Evolutionary conservation across 2,329 filamentous ascomycete species (phyloP), one percentile per base, ranked within the genome.

Genomic region (Thelonectria discophora): DNA sequence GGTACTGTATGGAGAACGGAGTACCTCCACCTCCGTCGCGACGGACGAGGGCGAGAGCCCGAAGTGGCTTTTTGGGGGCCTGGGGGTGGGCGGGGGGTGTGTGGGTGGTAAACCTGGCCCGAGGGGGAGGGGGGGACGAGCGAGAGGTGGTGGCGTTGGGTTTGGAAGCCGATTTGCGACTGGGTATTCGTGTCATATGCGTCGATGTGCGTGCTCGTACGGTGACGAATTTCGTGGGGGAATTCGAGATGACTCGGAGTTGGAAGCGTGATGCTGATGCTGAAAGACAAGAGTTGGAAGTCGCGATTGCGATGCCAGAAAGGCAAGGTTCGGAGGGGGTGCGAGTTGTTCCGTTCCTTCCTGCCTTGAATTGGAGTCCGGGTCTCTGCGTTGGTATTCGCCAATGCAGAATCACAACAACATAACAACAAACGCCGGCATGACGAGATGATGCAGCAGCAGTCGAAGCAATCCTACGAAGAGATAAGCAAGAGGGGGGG

Each of bases 221-320:
- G 69, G 69, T 71, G 69, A 71, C 69, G 69, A 70, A 68, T 63
- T 69, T 71, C 69, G 69, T 71, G 69, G 69, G 66, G 69, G 63
- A 65, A 39, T 46, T 55, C 17, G 18, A 42, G 9, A 42, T 4
- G 39, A 42, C 9, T 9, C 6, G 15, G 39, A 37, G 30, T 18
- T 15, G 30, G 61, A 46, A 46, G 50, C 59, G 54, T 17, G 11
- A 45, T 2, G 42, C 21, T 18, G n/a, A n/a, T n/a, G 12, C 17
- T 2, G 18, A 42, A 47, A 47, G 30, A 32, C 34, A 32, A 20
- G 53, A 40, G 24, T 24, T 24, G 24, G 24, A 34, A 34, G 32
- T 34, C 13, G 32, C 12, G 32, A 13, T 34, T 34, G 8, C 12
- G 9, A 11, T 34, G 32, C 3, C 7, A 8, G 32, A 34, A 11